phyloP scores from a whole-genome alignment of 495 filamentous ascomycete species.

The Geoglossum glabrum region DNA sequence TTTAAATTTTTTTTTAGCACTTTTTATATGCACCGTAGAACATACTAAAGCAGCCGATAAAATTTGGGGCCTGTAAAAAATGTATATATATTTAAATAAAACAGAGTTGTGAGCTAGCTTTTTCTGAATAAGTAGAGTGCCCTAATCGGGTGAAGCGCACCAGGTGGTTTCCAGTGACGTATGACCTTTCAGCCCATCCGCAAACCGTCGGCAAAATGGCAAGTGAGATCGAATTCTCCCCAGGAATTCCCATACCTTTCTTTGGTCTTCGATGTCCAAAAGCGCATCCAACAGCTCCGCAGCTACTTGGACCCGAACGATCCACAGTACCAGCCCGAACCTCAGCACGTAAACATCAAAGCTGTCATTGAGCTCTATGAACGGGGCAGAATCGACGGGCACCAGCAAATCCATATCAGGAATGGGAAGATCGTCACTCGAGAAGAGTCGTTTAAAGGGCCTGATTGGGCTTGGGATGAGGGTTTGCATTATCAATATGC shows the following conservation, averaged over 20 bases:
- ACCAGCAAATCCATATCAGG: background rate
- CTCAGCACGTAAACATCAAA: background rate
- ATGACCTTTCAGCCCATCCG: background rate
- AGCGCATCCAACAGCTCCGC: background rate
- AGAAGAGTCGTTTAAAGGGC: background rate
- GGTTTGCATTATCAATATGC: background rate
- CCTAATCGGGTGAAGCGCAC: background rate
- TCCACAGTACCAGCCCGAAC: background rate
- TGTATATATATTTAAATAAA: too few relatives aligned
- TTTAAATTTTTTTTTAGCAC: too few relatives aligned
- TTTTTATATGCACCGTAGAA: too few relatives aligned
- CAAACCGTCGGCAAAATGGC: background rate
- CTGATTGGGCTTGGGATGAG: background rate
- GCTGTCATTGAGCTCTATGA: background rate
- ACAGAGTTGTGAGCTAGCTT: too few relatives aligned
- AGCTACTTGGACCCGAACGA: background rate
- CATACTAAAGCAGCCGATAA: too few relatives aligned
- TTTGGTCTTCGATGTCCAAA: background rate
- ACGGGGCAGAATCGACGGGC: background rate
- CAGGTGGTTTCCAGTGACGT: background rate
- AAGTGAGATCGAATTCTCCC: background rate
- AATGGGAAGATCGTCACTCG: background rate
- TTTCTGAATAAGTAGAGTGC: background rate
- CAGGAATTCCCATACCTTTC: background rate
- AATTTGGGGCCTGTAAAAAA: too few relatives aligned